These are phyloP conservation scores for Sarcodon aspratus DNA, from an alignment of 768 basidiomycete genomes.

Conservation along the genomic window DNA sequence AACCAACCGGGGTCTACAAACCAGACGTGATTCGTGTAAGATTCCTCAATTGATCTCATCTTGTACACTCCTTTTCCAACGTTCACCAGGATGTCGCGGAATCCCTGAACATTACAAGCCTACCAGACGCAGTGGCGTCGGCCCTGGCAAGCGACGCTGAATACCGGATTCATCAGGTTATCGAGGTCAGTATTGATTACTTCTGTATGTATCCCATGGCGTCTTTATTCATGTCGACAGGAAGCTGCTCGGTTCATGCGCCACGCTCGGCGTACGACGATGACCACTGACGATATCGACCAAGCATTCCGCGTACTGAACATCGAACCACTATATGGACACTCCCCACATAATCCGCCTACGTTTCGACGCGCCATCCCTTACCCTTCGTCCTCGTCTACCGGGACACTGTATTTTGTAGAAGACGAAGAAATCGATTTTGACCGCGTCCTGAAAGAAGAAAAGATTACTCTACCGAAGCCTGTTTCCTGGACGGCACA, in stretches of 20 bases:
- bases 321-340: constrained; percentile 92
- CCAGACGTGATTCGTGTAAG: constrained; percentile 17
- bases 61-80: constrained; percentile 1
- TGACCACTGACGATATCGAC: constrained; percentile 87
- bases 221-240: constrained; percentile 22
- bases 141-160: constrained; percentile 93
- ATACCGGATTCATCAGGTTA: constrained; percentile 89
- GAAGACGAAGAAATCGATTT: constrained; percentile 98
- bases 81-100: constrained; percentile 78
- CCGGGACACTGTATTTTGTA: constrained; percentile 80
- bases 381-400: constrained; percentile 30
- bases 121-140: constrained; percentile 72
- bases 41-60: constrained; percentile 3
- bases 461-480: constrained; percentile 72
- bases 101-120: constrained; percentile 59
- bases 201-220: neutral
- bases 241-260: constrained; percentile 97
- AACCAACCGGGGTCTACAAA: constrained; percentile 17
- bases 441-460: constrained; percentile 78
- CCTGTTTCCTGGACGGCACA: constrained; percentile 87
- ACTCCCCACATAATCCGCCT: constrained; percentile 52
- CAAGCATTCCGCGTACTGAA: constrained; percentile 89
- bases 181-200: constrained; percentile 50
- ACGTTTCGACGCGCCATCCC: constrained; percentile 46
- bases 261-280: constrained; percentile 81